Percentiles rank a stretch among this genome's conserved stretches.
phyloP scores from a whole-genome alignment of 2,329 filamentous ascomycete species.

The Gliomastix tumulicola region DNA sequence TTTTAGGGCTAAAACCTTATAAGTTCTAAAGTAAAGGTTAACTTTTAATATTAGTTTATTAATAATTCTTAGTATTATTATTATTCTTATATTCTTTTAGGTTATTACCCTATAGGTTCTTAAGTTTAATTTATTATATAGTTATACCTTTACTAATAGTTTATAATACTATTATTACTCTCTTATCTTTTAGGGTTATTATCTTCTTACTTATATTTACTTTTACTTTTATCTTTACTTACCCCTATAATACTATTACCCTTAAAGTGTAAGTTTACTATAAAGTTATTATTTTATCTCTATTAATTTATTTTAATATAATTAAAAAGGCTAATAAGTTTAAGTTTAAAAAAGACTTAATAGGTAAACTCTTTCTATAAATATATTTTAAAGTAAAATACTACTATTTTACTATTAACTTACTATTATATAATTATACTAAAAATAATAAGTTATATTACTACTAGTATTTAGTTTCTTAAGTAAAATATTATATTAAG shows the following conservation, averaged over 20 bases:
- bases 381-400: too few relatives aligned
- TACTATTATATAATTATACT: conserved; percentile 1
- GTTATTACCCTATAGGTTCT: neutral
- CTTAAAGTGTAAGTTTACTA: too few relatives aligned
- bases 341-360: conserved; percentile 1
- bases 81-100: neutral
- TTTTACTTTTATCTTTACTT: too few relatives aligned
- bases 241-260: too few relatives aligned
- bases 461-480: neutral
- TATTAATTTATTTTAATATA: conserved; percentile 1
- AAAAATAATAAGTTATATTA: neutral
- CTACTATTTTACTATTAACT: conserved; percentile 1
- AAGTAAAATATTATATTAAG: neutral
- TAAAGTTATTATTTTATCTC: neutral
- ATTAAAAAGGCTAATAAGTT: neutral
- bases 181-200: too few relatives aligned
- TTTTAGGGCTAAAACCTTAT: neutral
- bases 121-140: neutral
- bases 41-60: neutral
- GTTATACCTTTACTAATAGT: neutral
- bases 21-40: neutral
- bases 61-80: neutral
- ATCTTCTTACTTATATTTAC: too few relatives aligned
- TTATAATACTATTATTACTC: too few relatives aligned
- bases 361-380: neutral